Evolutionary conservation across 306 rosid genomes (phyloP).

Genomic region (Sicyos baderoa): DNA sequence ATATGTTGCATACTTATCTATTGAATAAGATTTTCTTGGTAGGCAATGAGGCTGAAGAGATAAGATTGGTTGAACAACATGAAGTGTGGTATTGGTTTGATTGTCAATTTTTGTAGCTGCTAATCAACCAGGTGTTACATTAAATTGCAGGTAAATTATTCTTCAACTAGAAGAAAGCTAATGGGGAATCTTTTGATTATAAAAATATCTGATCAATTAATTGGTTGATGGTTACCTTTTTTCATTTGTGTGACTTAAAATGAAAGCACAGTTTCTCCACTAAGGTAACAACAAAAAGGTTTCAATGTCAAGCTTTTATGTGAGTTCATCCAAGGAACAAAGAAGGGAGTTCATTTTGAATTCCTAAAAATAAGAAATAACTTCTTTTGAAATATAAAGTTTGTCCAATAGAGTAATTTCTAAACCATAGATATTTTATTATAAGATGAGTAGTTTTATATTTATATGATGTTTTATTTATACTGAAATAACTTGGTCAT

Average conservation of each 20-base stretch:
- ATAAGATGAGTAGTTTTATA: too few species aligned
- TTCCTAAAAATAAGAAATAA: too few species aligned
- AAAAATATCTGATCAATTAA: neutral
- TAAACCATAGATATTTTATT: too few species aligned
- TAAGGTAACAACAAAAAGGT: neutral
- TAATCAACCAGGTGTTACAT: neutral
- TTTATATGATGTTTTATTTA: too few species aligned
- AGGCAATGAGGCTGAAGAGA: neutral
- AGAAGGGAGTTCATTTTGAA: too few species aligned
- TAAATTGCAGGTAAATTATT: too few species aligned
- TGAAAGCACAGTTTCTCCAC: neutral
- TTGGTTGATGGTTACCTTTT: neutral
- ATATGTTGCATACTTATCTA: neutral
- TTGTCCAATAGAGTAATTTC: too few species aligned
- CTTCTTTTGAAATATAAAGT: too few species aligned
- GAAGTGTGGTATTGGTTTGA: conserved; percentile 6
- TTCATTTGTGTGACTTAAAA: neutral
- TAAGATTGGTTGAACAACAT: conserved; percentile 3
- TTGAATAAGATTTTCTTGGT: neutral
- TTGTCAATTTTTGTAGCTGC: neutral
- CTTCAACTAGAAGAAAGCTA: too few species aligned
- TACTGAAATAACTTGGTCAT: too few species aligned
- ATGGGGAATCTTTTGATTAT: neutral
- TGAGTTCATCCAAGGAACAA: too few species aligned
- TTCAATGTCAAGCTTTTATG: too few species aligned